These are phyloP conservation scores for Debaryomyces udenii DNA, from an alignment of 1,139 yeast species.

Conservation along the genomic window DNA sequence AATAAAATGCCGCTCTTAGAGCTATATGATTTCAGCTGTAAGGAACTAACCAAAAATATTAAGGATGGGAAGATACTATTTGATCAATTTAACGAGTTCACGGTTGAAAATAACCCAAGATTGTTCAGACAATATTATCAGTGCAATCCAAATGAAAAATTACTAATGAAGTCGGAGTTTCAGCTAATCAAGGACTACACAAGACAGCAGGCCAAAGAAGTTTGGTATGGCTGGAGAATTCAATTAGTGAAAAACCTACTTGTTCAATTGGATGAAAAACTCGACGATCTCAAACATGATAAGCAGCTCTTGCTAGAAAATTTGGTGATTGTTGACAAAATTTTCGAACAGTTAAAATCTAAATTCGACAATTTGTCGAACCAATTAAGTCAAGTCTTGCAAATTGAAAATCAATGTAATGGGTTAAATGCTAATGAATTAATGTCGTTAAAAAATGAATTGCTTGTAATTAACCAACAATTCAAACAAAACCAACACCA, in stretches of 20 bases:
- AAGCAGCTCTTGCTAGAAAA: conserved; percentile 25
- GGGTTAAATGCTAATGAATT: conserved; percentile 22
- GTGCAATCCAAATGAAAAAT: conserved; percentile 38
- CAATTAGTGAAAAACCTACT: conserved; percentile 43
- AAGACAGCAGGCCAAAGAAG: conserved; percentile 51
- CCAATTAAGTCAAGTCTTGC: conserved; percentile 26
- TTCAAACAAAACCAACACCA: conserved; percentile 14
- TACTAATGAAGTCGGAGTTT: conserved; percentile 44
- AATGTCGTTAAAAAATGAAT: conserved; percentile 17
- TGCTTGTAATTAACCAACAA: conserved; percentile 17
- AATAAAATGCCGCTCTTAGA: conserved; percentile 44
- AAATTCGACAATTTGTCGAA: conserved; percentile 21
- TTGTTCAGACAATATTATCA: conserved; percentile 51
- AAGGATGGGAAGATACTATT: conserved; percentile 50
- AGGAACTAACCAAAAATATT: conserved; percentile 54
- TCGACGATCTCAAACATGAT: conserved; percentile 29
- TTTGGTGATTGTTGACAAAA: conserved; percentile 23
- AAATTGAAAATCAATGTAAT: conserved; percentile 22
- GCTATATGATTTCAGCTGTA: conserved; percentile 54
- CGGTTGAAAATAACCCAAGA: conserved; percentile 50
- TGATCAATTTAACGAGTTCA: conserved; percentile 45
- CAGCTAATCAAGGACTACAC: conserved; percentile 52
- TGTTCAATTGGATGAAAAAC: conserved; percentile 36
- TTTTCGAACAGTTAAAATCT: conserved; percentile 18
- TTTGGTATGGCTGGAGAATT: conserved; percentile 64